These are phyloP conservation scores for Yamadazyma diddensiae DNA, from an alignment of 1,139 yeast genomes.

Conservation along the genomic window DNA sequence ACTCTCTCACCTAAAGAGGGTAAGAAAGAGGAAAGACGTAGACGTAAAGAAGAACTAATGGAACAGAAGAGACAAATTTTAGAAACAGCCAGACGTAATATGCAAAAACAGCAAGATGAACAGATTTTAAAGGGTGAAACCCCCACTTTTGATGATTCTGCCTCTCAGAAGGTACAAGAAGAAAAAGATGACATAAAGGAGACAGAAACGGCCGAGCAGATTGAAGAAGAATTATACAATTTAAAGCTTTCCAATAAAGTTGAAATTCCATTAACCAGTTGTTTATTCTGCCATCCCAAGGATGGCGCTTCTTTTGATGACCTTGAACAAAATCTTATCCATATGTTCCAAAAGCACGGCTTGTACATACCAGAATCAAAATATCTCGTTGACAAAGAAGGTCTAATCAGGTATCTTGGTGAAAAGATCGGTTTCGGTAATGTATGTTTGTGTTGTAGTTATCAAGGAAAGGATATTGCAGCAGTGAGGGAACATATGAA, in stretches of 20 bases:
- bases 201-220: slow-evolving; percentile 33
- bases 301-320: slow-evolving; percentile 30
- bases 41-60: slow-evolving; percentile 60
- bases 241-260: slow-evolving; percentile 61
- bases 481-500: slow-evolving; percentile 90
- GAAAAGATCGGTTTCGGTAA: slow-evolving; percentile 85
- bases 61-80: slow-evolving; percentile 61
- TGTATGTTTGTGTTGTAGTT: slow-evolving; percentile 78
- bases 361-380: slow-evolving; percentile 80
- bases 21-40: slow-evolving; percentile 63
- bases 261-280: slow-evolving; percentile 68
- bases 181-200: slow-evolving; percentile 14
- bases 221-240: slow-evolving; percentile 50
- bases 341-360: slow-evolving; percentile 79
- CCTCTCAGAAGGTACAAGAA: slow-evolving; percentile 11
- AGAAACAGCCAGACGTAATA: slow-evolving; percentile 58
- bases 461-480: slow-evolving; percentile 78
- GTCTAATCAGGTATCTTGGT: slow-evolving; percentile 70
- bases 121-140: slow-evolving; percentile 20
- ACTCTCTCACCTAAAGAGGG: slow-evolving; percentile 34
- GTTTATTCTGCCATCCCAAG: slow-evolving; percentile 72
- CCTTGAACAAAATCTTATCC: slow-evolving; percentile 63
- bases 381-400: slow-evolving; percentile 65
- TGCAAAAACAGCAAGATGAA: slow-evolving; percentile 22
- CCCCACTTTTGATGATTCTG: no score